Conservation (phyloP, 768 basidiomycete species). For the Neoboletus subvelutipes region DNA sequence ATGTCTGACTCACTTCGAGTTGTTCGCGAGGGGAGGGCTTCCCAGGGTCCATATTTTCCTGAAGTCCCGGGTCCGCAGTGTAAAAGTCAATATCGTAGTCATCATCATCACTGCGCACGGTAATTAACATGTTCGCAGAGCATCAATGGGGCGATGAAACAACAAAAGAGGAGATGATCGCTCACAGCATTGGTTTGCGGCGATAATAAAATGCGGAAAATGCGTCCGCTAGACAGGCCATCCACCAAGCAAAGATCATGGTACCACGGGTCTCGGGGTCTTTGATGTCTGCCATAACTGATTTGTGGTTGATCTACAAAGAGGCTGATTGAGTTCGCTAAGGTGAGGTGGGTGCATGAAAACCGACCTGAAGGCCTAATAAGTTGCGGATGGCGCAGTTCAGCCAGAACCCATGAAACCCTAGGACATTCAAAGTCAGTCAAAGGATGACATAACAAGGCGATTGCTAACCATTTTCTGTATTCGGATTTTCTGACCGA, state of each 20-base stretch:
- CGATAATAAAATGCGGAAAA: slow-evolving; percentile 83
- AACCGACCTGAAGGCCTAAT: slow-evolving; percentile 65
- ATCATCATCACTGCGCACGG: slow-evolving; percentile 62
- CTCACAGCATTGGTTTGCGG: slow-evolving; percentile 74
- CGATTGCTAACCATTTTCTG: slow-evolving; percentile 57
- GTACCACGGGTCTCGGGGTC: slow-evolving; percentile 76
- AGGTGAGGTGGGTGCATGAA: slow-evolving; percentile 9
- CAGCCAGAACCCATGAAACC: slow-evolving; percentile 85
- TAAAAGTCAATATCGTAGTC: slow-evolving; percentile 92
- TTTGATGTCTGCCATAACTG: slow-evolving; percentile 68
- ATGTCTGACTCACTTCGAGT: slow-evolving; percentile 56
- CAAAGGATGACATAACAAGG: slow-evolving; percentile 13
- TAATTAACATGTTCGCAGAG: slow-evolving; percentile 21
- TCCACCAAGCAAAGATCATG: slow-evolving; percentile 94
- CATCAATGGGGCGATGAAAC: slow-evolving; percentile 9
- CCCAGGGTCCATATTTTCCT: slow-evolving; percentile 48
- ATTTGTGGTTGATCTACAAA: slow-evolving; percentile 77
- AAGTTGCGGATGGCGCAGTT: slow-evolving; percentile 75
- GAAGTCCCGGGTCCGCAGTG: slow-evolving; percentile 60
- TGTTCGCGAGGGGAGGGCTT: slow-evolving; percentile 74
- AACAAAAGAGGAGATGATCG: slow-evolving; percentile 7
- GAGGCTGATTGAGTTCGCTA: slow-evolving; percentile 6
- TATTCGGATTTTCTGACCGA: slow-evolving; percentile 64
- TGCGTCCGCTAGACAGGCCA: slow-evolving; percentile 83
- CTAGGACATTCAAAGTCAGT: slow-evolving; percentile 39